Evolutionary conservation across 306 rosid genomes (phyloP).

Genomic region (Fragaria vesca): DNA sequence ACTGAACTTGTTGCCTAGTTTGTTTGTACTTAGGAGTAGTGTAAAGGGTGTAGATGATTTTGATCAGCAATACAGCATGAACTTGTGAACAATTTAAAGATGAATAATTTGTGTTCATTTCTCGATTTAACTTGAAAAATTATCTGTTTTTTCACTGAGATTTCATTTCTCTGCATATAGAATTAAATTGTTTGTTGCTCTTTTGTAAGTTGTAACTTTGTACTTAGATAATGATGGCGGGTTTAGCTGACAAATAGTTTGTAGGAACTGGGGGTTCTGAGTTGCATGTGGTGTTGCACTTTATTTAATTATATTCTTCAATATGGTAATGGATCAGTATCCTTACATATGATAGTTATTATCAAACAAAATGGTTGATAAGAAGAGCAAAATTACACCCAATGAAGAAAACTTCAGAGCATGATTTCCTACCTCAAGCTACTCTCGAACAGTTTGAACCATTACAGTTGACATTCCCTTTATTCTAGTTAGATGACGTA

Average conservation of each 20-base stretch:
- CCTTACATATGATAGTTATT: neutral
- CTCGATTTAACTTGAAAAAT: neutral
- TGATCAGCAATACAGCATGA: neutral
- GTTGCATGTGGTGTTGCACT: neutral
- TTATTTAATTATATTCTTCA: neutral
- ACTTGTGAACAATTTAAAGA: neutral
- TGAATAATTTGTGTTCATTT: neutral
- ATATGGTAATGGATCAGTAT: neutral
- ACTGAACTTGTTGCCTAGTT: slow-evolving; percentile 4
- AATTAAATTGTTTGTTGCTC: neutral
- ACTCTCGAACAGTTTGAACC: neutral
- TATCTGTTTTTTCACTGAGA: neutral
- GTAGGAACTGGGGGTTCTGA: neutral
- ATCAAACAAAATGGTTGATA: neutral
- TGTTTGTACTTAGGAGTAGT: neutral
- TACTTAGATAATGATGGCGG: neutral
- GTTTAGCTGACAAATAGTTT: neutral
- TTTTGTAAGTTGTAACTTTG: neutral
- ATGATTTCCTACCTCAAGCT: neutral
- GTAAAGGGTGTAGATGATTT: neutral
- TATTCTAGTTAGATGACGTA: neutral
- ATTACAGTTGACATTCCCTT: neutral
- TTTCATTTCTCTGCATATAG: neutral
- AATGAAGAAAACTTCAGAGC: neutral
- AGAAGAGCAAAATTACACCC: neutral